Conservation (phyloP, 2,329 filamentous ascomycete genomes). For the Dactylonectria estremocensis region DNA sequence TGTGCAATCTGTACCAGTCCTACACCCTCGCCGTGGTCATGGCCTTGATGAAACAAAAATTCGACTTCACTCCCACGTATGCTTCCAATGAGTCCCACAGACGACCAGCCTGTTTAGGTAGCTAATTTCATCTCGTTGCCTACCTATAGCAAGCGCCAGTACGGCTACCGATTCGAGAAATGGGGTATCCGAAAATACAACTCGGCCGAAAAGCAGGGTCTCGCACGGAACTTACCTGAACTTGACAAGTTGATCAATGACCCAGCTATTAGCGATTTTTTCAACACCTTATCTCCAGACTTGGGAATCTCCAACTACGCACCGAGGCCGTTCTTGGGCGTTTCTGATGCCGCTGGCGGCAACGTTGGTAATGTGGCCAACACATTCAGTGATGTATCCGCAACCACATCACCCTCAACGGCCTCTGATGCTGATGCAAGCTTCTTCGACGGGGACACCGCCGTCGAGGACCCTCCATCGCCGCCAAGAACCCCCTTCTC, state of each 20-base stretch:
- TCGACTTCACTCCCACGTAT: constrained; percentile 41
- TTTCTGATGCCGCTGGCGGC: neutral
- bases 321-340: neutral
- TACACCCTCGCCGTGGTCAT: constrained; percentile 43
- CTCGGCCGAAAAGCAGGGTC: constrained; percentile 35
- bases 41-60: constrained; percentile 38
- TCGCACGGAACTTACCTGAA: constrained; percentile 10
- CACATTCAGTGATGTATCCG: constrained; percentile 10
- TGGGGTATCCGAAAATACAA: constrained; percentile 49
- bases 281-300: neutral
- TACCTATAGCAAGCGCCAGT: constrained; percentile 48
- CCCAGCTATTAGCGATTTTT: constrained; percentile 2
- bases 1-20: constrained; percentile 40
- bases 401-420: neutral
- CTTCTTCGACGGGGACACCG: constrained; percentile 18
- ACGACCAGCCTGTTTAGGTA: neutral
- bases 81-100: neutral
- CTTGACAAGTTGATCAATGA: constrained; percentile 19
- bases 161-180: constrained; percentile 49
- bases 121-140: neutral
- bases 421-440: constrained; percentile 10
- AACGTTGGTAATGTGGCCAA: neutral
- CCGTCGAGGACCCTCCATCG: constrained; percentile 6
- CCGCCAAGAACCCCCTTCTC: neutral
- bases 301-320: neutral